Percentiles rank a stretch among this genome's conserved stretches.
phyloP scores from a whole-genome alignment of 768 basidiomycete genomes.

The Cubamyces lactineus region DNA sequence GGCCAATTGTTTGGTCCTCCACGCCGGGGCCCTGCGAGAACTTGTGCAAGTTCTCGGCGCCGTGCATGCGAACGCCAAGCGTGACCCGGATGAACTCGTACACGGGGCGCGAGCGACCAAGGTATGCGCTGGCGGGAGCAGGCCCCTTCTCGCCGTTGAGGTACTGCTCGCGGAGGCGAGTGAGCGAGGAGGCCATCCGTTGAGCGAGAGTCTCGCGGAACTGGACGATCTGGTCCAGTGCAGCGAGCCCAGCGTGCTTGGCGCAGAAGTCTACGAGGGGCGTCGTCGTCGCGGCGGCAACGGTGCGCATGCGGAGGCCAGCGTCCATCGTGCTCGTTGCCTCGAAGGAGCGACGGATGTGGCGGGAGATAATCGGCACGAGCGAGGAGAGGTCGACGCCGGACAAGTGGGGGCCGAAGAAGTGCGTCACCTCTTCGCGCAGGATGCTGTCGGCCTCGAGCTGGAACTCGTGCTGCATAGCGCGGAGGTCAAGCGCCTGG shows the following conservation, averaged over 20 bases:
- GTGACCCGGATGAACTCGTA: constrained; percentile 78
- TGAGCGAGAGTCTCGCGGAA: constrained; percentile 60
- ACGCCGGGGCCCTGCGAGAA: constrained; percentile 67
- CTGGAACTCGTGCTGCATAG: constrained; percentile 69
- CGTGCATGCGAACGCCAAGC: constrained; percentile 82
- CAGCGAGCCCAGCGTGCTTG: constrained; percentile 21
- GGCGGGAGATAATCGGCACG: constrained; percentile 42
- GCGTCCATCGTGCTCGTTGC: constrained; percentile 74
- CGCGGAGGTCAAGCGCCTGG: constrained; percentile 86
- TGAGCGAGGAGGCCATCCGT: constrained; percentile 49
- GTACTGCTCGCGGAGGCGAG: constrained; percentile 55
- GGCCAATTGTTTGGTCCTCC: constrained; percentile 70
- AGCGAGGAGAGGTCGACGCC: constrained; percentile 38
- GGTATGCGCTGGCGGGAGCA: constrained; percentile 67
- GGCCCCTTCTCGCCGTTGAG: constrained; percentile 59
- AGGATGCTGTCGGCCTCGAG: constrained; percentile 51
- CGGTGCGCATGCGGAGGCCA: constrained; percentile 65
- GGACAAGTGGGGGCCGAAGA: constrained; percentile 49
- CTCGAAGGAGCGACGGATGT: constrained; percentile 60
- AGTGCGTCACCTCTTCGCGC: constrained; percentile 49
- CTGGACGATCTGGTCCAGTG: constrained; percentile 43
- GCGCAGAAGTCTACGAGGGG: constrained; percentile 66
- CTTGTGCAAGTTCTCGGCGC: constrained; percentile 66
- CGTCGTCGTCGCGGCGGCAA: constrained; percentile 63
- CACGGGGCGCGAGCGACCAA: constrained; percentile 69